Percentiles rank a stretch among this genome's conserved stretches.
phyloP scores from a whole-genome alignment of 108 stramenopile genomes.

The Halocafeteria seosinensis region DNA sequence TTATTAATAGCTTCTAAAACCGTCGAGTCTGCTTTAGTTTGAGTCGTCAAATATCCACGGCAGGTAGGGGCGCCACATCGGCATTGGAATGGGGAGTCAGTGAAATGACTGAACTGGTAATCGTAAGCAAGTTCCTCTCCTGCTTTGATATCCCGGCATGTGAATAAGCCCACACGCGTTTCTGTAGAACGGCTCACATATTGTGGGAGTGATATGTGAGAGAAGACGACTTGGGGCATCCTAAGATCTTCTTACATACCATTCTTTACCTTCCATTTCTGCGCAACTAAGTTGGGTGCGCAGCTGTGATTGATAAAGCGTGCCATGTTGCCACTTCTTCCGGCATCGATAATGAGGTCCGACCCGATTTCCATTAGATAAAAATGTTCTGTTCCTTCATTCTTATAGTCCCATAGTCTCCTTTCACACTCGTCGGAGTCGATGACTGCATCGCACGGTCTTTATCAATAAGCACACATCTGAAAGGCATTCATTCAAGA shows the following conservation, averaged over 20 bases:
- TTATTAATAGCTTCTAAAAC: not conserved
- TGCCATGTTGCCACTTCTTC: conserved; percentile 66
- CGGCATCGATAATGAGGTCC: conserved; percentile 72
- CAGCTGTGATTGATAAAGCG: conserved; percentile 94
- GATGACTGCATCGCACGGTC: too few relatives aligned
- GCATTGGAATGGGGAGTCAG: not conserved
- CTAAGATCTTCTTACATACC: too few relatives aligned
- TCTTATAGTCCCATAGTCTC: not conserved
- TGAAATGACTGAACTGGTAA: conserved; percentile 36
- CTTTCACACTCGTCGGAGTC: not conserved
- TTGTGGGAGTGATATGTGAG: too few relatives aligned
- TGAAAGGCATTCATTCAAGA: too few relatives aligned
- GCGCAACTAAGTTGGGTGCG: conserved; percentile 75
- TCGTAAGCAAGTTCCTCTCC: conserved; percentile 92
- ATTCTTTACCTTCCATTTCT: conserved; percentile 71
- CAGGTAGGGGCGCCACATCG: not conserved
- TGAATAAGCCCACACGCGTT: conserved; percentile 60
- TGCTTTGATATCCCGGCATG: conserved; percentile 49
- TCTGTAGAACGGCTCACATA: too few relatives aligned
- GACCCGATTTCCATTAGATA: conserved; percentile 83
- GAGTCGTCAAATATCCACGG: not conserved
- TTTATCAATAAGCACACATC: too few relatives aligned
- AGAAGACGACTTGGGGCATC: too few relatives aligned
- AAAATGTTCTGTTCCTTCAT: conserved; percentile 13
- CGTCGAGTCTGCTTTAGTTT: not conserved